A percentile compares a stretch with the other conserved stretches of the same genome.
These are phyloP conservation scores for Penicillium manginii DNA, from an alignment of 495 filamentous ascomycete species.

Conservation along the genomic window DNA sequence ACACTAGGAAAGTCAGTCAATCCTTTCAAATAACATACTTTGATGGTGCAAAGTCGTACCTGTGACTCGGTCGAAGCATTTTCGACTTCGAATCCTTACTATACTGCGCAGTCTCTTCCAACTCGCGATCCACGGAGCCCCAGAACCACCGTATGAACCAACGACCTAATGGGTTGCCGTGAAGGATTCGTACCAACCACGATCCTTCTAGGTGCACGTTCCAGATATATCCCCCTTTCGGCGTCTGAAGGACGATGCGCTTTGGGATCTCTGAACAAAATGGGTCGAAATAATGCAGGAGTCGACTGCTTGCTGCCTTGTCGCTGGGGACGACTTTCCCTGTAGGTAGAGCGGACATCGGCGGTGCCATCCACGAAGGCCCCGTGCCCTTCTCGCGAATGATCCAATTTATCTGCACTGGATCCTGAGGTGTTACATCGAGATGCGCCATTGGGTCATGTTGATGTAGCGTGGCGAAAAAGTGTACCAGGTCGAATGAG, in stretches of 20 bases:
- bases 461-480: constrained; percentile 53
- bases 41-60: constrained; percentile 12
- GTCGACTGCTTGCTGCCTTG: constrained; percentile 60
- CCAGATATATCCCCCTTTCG: constrained; percentile 45
- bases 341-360: constrained; percentile 39
- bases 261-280: constrained; percentile 49
- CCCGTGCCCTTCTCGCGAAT: constrained; percentile 64
- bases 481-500: constrained; percentile 70
- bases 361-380: constrained; percentile 31
- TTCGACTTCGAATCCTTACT: constrained; percentile 28
- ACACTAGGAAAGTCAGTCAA: constrained; percentile 15
- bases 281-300: constrained; percentile 56
- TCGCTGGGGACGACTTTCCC: constrained; percentile 58
- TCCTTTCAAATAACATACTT: neutral
- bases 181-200: constrained; percentile 50
- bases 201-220: constrained; percentile 57
- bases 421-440: constrained; percentile 35
- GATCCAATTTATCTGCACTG: constrained; percentile 66
- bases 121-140: constrained; percentile 22
- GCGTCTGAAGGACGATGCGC: constrained; percentile 29
- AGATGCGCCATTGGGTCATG: constrained; percentile 20
- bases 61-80: constrained; percentile 29
- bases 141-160: constrained; percentile 29
- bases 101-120: constrained; percentile 26
- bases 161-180: constrained; percentile 33